Base-by-base conservation (phyloP, 2,329 filamentous ascomycete species). In the Fusarium clavum region DNA sequence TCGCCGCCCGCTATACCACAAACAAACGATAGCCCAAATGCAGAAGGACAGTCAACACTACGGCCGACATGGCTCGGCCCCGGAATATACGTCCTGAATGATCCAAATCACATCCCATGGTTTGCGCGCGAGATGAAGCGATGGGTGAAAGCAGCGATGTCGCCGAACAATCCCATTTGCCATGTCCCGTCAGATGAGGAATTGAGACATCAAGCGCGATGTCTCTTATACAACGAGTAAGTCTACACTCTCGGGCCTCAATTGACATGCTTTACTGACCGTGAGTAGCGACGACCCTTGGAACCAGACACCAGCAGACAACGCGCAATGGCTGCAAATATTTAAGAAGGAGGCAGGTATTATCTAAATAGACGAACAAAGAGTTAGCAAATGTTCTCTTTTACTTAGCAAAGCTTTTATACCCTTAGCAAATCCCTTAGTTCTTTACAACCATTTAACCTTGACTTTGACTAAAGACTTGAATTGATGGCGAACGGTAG, bases 241-340 rank as follows among this genome's bases (percentile, higher is more conserved):
- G 76, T 49, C 1, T 4, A 5, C 2, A 8, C 41, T 14, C 4
- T 18, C 2, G 0, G 9, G 13, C 14, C 5, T 1, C 25, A 5
- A 10, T 14, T 5, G 9, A 4, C 13, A 10, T 12, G 12, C 12
- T 13, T 2, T 25, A 13, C 44, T 54, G 29, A 71, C 41, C 4
- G 13, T n/a, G 16, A 2, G 2, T 53, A 86, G 85, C 57, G 87
- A 88, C 54, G 86, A 88, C 66, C 85, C 85, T 5, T 87, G 86
- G 83, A 88, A 88, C 69, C 84, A 86, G 68, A 88, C 86, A 0
- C 82, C 85, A 0, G 87, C 86, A 6, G 86, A 88, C 69, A 87
- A 88, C 58, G 81, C 79, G 1, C 86, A 88, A 70, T 88, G 87
- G 87, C 76, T 89, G 4, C 80, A 82, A 32, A 82, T 85, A 34